Base-by-base conservation (phyloP, 768 basidiomycete species). In the Lentinula detonsa region DNA sequence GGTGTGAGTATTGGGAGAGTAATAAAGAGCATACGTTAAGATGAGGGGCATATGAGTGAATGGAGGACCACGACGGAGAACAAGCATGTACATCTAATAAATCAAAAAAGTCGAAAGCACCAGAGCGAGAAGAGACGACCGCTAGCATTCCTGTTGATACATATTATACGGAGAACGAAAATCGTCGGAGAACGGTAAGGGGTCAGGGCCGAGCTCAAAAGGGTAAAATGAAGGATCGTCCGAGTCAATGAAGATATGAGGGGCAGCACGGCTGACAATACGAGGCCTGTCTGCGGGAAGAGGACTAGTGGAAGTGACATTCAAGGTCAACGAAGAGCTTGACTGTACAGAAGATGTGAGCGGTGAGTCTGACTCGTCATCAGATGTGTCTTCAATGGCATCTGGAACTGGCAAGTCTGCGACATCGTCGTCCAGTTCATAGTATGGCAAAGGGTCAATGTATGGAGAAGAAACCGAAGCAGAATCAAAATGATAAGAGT, bases 331-430 rank as follows among this genome's bases (percentile, higher is more conserved):
- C 52, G 84, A 81, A 16, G 84, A 81, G 65, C 76, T 78, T 45
- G 88, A 88, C 64, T 78, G 78, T 51, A 83, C 65, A 45, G 82
- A 86, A 52, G 86, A 88, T 6, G 88, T 86, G 9, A 82, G 80
- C 9, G 78, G 82, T 4, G 81, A 75, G 66, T 92, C 90, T 15
- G 90, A 90, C 76, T 91, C 91, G 75, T 92, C 90, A 74, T 92
- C 91, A 49, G 90, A 92, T 40, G 81, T 83, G 72, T 92, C 90
- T 71, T 91, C 90, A 79, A 91, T 88, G 45, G 88, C 85, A 68
- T 91, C 90, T 48, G 88, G 90, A 46, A 91, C 83, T 33, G 87
- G 76, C 35, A 85, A 78, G 68, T 87, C 87, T 66, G 88, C 88
- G 64, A 82, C 67, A 73, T 88, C 85, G 73, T 87, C 83, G 63